Base-by-base conservation (phyloP, 2,329 filamentous ascomycete species). In the Microdochium trichocladiopsis region DNA sequence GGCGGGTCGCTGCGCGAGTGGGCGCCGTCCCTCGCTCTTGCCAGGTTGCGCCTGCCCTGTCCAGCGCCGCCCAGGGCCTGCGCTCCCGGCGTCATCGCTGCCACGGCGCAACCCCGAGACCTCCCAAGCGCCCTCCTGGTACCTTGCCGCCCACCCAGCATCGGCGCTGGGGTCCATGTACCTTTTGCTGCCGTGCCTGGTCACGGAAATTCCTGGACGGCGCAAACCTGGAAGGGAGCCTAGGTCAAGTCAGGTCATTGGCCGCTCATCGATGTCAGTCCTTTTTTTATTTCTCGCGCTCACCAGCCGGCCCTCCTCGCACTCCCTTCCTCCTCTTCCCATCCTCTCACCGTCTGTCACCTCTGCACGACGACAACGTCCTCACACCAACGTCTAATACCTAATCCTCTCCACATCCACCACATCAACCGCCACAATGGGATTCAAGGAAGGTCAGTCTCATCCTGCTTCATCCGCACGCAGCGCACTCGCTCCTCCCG, bases 371-470 rank as follows among this genome's bases (percentile, higher is more conserved):
- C 41, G 41, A 45, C 41, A 16, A 22, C 31, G 48, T 23, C 36
- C 23, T 25, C 25, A 37, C 28, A 23, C 8, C 8, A 14, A 14
- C 47, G 12, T 28, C 21, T 63, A 57, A 62, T 63, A 54, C 56
- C 51, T 65, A 63, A 61, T 66, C 54, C 52, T 56, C 58, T 55
- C 50, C 58, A 63, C 64, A 68, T 60, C 66, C 47, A 50, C 51
- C 48, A 50, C 50, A 55, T 47, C 49, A 51, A 67, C 69, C 66
- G 64, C 58, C 66, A 76, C 70, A 66, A 75, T 75, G 68, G 61
- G 59, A 66, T 71, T 68, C 65, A 63, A 67, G 63, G 63, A 69
- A 56, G 74, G 74, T 77, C 73, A 60, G 74, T 69, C 54, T 37
- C 48, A 49, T 55, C 53, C 51, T 47, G 57, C 52, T 56, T 51